Conservation (phyloP, 495 filamentous ascomycete genomes). For the Tuber umbilicatum region DNA sequence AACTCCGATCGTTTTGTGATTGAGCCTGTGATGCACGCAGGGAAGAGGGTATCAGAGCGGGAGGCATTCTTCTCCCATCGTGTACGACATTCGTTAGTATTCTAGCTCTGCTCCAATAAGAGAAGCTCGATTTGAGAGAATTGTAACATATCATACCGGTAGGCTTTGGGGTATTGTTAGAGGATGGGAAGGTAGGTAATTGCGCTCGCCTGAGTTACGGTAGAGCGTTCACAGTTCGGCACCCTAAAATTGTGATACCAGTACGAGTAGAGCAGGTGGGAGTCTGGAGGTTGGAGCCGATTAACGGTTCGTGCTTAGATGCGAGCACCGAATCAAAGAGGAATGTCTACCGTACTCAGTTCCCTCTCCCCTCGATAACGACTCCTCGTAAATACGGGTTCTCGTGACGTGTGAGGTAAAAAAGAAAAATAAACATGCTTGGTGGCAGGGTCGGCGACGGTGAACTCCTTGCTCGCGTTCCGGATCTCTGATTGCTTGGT, state of each 20-base stretch:
- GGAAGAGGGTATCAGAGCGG: neutral
- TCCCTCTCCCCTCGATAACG: neutral
- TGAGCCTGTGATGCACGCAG: neutral
- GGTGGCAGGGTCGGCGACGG: neutral
- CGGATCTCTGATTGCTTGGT: neutral
- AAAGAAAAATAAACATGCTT: neutral
- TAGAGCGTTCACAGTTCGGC: neutral
- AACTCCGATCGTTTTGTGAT: neutral
- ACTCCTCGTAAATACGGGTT: neutral
- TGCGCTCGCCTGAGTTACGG: neutral
- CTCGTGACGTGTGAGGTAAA: neutral
- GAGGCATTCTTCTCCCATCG: neutral
- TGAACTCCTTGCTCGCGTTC: neutral
- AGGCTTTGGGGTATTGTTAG: neutral
- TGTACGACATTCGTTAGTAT: neutral
- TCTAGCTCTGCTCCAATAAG: neutral
- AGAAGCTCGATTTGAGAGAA: neutral
- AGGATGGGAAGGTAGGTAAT: neutral
- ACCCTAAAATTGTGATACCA: neutral
- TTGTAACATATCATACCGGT: no score
- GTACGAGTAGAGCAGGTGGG: neutral
- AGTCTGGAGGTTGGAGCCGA: neutral
- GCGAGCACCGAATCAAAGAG: neutral
- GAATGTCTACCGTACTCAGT: no score
- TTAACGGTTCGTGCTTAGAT: neutral